Conservation (phyloP, 257 asterid species). For the Jacaranda copaia region DNA sequence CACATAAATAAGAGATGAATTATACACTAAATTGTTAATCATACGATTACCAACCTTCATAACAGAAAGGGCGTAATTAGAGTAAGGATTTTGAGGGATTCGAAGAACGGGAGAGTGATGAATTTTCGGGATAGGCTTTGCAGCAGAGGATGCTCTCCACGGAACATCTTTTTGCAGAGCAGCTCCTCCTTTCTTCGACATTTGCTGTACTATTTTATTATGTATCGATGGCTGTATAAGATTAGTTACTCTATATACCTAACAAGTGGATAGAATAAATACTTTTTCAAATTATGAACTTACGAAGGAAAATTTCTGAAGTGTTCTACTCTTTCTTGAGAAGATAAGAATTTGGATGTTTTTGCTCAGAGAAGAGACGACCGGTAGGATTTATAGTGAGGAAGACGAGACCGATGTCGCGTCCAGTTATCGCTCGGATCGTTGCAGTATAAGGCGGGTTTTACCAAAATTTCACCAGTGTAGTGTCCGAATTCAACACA, state of each 20-base stretch:
- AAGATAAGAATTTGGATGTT: constrained; percentile 54
- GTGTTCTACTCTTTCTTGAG: background rate
- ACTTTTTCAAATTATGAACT: background rate
- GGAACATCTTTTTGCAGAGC: constrained; percentile 74
- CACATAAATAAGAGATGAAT: constrained; percentile 20
- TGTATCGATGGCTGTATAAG: background rate
- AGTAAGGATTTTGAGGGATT: constrained; percentile 65
- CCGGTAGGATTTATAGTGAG: constrained; percentile 24
- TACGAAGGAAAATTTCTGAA: background rate
- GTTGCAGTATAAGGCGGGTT: no score
- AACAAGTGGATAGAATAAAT: background rate
- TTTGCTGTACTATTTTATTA: constrained; percentile 22
- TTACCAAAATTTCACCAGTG: no score
- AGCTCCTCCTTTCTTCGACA: constrained; percentile 74
- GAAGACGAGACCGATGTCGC: constrained; percentile 23
- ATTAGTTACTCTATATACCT: background rate
- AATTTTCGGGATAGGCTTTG: constrained; percentile 82
- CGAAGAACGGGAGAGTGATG: constrained; percentile 88
- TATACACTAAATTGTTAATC: constrained; percentile 7
- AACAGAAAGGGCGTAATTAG: constrained; percentile 70
- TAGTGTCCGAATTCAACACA: no score
- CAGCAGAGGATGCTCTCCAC: constrained; percentile 79
- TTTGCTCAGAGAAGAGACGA: constrained; percentile 5
- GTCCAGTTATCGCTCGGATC: no score
- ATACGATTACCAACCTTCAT: constrained; percentile 64